phyloP scores from a whole-genome alignment of 768 basidiomycete species.

The Leccinum incarnatum region DNA sequence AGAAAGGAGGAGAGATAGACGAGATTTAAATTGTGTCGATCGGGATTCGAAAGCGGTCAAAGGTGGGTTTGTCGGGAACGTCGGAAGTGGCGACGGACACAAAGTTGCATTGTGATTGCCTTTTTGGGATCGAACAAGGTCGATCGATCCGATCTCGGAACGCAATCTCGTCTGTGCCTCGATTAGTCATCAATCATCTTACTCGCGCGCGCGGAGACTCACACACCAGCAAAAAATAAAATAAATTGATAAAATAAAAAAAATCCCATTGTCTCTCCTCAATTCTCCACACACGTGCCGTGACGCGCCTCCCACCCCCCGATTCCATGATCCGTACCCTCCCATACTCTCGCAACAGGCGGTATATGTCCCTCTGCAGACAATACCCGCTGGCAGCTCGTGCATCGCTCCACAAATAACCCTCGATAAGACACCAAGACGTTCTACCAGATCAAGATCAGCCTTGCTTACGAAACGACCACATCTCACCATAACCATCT shows the following conservation, averaged over 20 bases:
- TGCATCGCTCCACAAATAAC: constrained; percentile 62
- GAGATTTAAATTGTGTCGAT: constrained; percentile 29
- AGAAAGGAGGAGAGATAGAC: background rate
- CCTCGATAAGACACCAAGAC: constrained; percentile 55
- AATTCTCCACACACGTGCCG: constrained; percentile 38
- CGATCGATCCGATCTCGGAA: constrained; percentile 19
- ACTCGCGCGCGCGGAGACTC: background rate
- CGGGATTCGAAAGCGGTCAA: constrained; percentile 16
- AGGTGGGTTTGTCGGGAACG: background rate
- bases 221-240: background rate
- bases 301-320: constrained; percentile 54
- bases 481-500: constrained; percentile 46
- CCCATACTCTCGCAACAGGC: constrained; percentile 62
- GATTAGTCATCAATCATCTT: constrained; percentile 3
- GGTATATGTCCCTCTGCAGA: constrained; percentile 71
- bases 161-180: constrained; percentile 13
- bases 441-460: constrained; percentile 32
- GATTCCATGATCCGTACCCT: constrained; percentile 19
- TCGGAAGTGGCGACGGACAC: constrained; percentile 2
- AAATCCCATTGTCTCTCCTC: background rate
- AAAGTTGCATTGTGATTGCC: constrained; percentile 18
- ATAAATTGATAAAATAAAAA: background rate
- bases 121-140: constrained; percentile 27
- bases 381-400: constrained; percentile 60
- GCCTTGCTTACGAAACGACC: background rate